Evolutionary conservation across 192 early-diverging fungal species (phyloP), one percentile per base, ranked within the genome.

Genomic region (Coemansia sp.): DNA sequence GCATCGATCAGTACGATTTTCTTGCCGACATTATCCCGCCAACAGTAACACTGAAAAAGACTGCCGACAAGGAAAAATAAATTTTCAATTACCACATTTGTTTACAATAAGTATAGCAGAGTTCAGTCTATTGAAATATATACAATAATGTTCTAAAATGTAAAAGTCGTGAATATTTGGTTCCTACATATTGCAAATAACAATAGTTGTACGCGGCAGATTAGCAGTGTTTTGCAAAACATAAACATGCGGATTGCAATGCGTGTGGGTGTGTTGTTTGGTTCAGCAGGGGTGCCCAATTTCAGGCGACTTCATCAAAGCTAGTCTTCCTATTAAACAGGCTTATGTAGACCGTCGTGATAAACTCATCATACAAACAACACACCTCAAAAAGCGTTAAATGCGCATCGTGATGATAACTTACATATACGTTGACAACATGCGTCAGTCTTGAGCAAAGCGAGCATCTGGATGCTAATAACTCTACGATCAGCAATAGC

Each of bases 1-100:
- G 78, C 63, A 81, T 81, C 60, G 78, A 81, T 62, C 78, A 71
- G 60, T 81, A 81, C 48, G 78, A 81, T n/a, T 81, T 81, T 48
- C 55, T 81, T 12, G 56, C 53, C 27, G 73, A 81, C 25, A 75
- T 72, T 9, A 75, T 81, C 14, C 78, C 78, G 15, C 73, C 73
- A n/a, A 71, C 65, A 3, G 60, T 75, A 1, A 25, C 47, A 1
- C 43, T 73, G 43, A 79, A 58, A 39, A 73, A 73, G 17, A 11
- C 60, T 8, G n/a, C 47, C 9, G 38, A 19, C 9, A 56, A 62
- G 14, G 58, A 35, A 25, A 27, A 75, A 27, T 48, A 37, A 64
- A 58, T 56, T 5, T 55, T 57, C 25, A 27, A 1, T 27, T 27
- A 4, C 4, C 6, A 32, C 32, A 32, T 7, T 32, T 32, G 32